Evolutionary conservation across 2,329 filamentous ascomycete species (phyloP), one percentile per base, ranked within the genome.

Genomic region (Raffaelea ambrosiae): DNA sequence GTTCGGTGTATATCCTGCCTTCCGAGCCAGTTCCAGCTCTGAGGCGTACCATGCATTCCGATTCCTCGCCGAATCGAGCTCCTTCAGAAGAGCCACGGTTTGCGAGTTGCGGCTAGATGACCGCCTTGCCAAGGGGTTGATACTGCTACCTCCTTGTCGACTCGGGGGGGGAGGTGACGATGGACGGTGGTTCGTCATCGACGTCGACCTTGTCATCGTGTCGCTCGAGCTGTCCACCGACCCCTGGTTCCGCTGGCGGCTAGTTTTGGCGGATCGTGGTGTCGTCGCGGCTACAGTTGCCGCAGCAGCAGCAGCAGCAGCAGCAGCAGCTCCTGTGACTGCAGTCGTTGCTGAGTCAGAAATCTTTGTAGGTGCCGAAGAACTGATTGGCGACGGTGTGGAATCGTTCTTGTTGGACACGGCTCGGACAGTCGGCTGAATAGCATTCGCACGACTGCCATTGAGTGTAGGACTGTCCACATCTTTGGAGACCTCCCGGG

Each of bases 31-130:
- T 49, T 95, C 88, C 41, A 98, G 73, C 66, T 98, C 93, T 0
- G 91, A 96, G 8, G 89, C 88, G 64, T 95, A 96, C 93, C 93
- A 98, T 0, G 91, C 91, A 66, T 95, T 97, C 45, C 86, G 81
- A 59, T 85, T 93, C 58, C 88, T 87, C 3, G 84, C 77, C 9
- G 81, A 75, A 61, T 98, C 91, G 2, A 98, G 73, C 61, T 98
- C 93, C 61, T 93, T 91, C 14, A 88, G 73, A 13, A 96, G 65
- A 0, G 86, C 82, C 53, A 87, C 84, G 1, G 84, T 84, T 55
- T 84, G 81, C 8, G 79, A 73, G 59, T 81, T 76, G 62, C 77
- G 63, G 54, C 76, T 68, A 50, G 85, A 75, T 51, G 83, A 69
- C 62, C 81, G 67, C 59, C 84, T 65, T 57, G 71, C 65, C 57